Evolutionary conservation across 148 eudicot genomes (phyloP).

Genomic region (Rhododendron williamsianum): DNA sequence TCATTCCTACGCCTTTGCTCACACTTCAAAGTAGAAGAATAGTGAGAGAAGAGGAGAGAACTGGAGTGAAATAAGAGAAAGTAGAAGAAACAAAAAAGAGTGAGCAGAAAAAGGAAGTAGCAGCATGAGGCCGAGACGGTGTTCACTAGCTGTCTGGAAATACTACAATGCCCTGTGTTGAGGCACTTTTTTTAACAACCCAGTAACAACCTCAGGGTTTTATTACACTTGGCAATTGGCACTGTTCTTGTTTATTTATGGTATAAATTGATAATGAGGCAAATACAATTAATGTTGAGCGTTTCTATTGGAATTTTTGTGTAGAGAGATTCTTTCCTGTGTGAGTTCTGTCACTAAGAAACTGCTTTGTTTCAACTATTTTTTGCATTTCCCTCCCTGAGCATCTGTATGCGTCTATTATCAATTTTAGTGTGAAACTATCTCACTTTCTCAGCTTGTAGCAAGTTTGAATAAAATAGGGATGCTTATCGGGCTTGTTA

Average conservation of each 20-base stretch:
- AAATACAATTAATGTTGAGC: background rate
- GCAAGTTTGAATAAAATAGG: background rate
- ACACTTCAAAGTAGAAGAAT: background rate
- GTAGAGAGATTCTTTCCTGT: background rate
- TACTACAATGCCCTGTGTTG: background rate
- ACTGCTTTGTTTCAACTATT: background rate
- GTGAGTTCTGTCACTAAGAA: background rate
- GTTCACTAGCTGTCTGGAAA: background rate
- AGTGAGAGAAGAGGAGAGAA: background rate
- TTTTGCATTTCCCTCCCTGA: background rate
- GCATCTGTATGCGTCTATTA: background rate
- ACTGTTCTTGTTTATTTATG: background rate
- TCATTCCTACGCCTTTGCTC: background rate
- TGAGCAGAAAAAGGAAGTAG: background rate
- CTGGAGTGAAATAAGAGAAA: background rate
- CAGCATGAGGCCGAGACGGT: background rate
- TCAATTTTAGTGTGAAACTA: background rate
- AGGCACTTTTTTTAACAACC: background rate
- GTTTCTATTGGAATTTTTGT: background rate
- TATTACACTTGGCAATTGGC: background rate
- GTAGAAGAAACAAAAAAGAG: background rate
- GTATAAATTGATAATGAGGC: background rate
- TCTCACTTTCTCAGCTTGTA: background rate
- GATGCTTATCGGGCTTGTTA: background rate
- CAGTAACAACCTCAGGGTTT: background rate